These are phyloP conservation scores for Amanita brunnescens DNA, from an alignment of 768 basidiomycete species.

Conservation along the genomic window DNA sequence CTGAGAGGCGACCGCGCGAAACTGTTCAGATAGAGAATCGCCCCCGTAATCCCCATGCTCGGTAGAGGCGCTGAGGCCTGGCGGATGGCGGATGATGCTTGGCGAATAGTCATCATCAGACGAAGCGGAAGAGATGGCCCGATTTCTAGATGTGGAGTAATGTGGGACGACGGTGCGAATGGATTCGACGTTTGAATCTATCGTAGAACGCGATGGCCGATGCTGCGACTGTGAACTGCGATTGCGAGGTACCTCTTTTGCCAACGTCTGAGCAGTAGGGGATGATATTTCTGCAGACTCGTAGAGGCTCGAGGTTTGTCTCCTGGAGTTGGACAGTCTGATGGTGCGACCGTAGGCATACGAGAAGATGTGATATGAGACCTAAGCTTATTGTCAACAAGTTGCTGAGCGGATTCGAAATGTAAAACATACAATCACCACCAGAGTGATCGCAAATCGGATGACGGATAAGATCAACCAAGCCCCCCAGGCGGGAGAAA, in stretches of 20 bases:
- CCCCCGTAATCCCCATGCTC: slow-evolving; percentile 26
- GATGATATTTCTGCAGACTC: not conserved
- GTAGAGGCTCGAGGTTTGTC: not conserved
- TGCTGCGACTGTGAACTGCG: not conserved
- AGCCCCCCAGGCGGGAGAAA: slow-evolving; percentile 33
- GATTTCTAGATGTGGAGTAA: not conserved
- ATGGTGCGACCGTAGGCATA: slow-evolving; percentile 19
- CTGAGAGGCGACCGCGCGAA: slow-evolving; percentile 41
- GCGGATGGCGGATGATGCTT: not conserved
- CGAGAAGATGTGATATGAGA: slow-evolving; percentile 20
- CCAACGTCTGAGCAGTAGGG: not conserved
- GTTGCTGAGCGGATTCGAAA: not conserved
- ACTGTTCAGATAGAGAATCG: slow-evolving; percentile 38
- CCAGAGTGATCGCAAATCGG: slow-evolving; percentile 44
- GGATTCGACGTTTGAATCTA: slow-evolving; percentile 1
- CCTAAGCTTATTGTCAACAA: slow-evolving; percentile 13
- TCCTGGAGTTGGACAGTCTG: slow-evolving; percentile 3
- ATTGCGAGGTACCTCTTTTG: not conserved
- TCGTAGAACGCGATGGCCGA: slow-evolving; percentile 5
- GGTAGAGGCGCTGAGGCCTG: not conserved
- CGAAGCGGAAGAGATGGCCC: not conserved
- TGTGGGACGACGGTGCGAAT: slow-evolving; percentile 1
- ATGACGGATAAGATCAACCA: slow-evolving; percentile 49
- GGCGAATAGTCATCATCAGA: slow-evolving; percentile 3
- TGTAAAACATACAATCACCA: slow-evolving; percentile 40